phyloP scores from a whole-genome alignment of 345 rosid genomes.

The Populus nigra region DNA sequence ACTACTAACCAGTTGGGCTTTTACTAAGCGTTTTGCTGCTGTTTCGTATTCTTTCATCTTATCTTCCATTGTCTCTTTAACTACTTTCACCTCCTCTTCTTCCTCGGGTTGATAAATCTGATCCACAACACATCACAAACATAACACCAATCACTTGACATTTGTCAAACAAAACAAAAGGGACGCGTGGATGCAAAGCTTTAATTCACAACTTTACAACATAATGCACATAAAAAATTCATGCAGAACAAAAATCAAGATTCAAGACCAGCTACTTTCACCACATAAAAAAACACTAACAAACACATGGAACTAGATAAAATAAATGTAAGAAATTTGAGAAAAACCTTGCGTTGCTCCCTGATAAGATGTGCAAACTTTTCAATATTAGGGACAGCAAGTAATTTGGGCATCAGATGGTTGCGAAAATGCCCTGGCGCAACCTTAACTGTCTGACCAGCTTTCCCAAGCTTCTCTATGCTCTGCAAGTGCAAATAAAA shows the following conservation, averaged over 20 bases:
- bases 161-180: background rate
- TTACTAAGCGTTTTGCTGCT: conserved; percentile 73
- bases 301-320: too few relatives aligned
- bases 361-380: conserved; percentile 79
- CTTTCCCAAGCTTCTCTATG: conserved; percentile 91
- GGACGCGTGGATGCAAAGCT: background rate
- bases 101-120: conserved; percentile 74
- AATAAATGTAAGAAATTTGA: too few relatives aligned
- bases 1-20: conserved; percentile 64
- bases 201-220: background rate
- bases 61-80: conserved; percentile 44
- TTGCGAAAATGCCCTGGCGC: conserved; percentile 93
- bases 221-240: background rate
- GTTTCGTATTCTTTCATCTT: conserved; percentile 60
- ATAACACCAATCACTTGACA: background rate
- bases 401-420: conserved; percentile 89
- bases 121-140: background rate
- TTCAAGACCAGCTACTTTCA: background rate
- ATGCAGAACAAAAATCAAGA: background rate
- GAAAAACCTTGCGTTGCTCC: conserved; percentile 79
- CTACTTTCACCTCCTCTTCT: conserved; percentile 70
- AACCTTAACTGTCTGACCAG: conserved; percentile 88
- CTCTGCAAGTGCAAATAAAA: conserved; percentile 33
- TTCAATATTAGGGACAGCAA: conserved; percentile 90
- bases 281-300: too few relatives aligned